Percentiles rank a stretch among this genome's conserved stretches.
Evolutionary conservation across 2,329 filamentous ascomycete genomes (phyloP).

Genomic region (Penicillium occitanis): DNA sequence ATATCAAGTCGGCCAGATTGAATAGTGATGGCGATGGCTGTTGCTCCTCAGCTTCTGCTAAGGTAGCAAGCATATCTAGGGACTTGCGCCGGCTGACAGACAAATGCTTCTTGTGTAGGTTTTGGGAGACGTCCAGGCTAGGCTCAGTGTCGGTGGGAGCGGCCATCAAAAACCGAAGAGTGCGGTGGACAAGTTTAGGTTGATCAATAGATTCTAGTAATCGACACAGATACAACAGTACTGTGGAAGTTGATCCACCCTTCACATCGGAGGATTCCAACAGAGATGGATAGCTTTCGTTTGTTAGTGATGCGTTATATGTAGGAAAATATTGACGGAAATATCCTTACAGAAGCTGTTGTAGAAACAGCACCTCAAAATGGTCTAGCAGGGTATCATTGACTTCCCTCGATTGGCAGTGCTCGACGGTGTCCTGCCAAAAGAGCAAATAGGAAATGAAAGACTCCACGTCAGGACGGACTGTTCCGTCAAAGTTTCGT

Average conservation of each 20-base stretch:
- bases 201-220: constrained; percentile 91
- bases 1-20: constrained; percentile 86
- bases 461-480: constrained; percentile 83
- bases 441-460: constrained; percentile 94
- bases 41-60: constrained; percentile 68
- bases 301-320: constrained; percentile 12
- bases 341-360: constrained; percentile 76
- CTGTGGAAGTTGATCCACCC: constrained; percentile 92
- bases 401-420: constrained; percentile 88
- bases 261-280: constrained; percentile 96
- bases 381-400: constrained; percentile 92
- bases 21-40: constrained; percentile 81
- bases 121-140: constrained; percentile 50
- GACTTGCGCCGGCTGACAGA: constrained; percentile 75
- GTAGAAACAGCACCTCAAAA: constrained; percentile 93
- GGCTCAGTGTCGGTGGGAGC: constrained; percentile 56
- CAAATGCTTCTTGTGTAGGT: constrained; percentile 54
- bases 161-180: constrained; percentile 86
- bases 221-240: constrained; percentile 85
- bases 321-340: neutral
- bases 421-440: constrained; percentile 97
- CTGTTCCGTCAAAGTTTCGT: constrained; percentile 75
- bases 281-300: constrained; percentile 79
- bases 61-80: constrained; percentile 77
- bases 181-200: constrained; percentile 89